Evolutionary conservation across 345 rosid genomes (phyloP), one percentile per base, ranked within the genome.

Genomic region (Citrus australasica): DNA sequence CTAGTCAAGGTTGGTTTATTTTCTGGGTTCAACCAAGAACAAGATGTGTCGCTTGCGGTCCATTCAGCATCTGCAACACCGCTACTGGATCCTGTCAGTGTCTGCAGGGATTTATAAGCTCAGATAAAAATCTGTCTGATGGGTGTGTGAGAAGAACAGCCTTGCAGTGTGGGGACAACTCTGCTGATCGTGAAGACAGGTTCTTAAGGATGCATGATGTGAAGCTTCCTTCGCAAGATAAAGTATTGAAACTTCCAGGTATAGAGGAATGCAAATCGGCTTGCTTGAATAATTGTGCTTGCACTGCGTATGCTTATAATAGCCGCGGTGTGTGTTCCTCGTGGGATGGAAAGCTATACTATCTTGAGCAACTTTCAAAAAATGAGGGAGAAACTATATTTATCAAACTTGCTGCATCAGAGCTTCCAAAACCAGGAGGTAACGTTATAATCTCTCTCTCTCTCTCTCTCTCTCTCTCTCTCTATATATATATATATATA

Each of bases 221-320:
- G 37, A 35, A 5, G 37, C 37, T 5, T 35, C 37, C 37, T 35
- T 35, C 7, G 7, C 33, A 28, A 11, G 14, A 13, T 6, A 24
- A 7, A 9, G 24, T 6, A n/a, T 22, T 16, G 27, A 38, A 37
- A 3, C n/a, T 38, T 59, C 10, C 13, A 9, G 35, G 24, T 30
- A 42, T 8, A 40, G 35, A 28, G 48, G 38, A 61, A 56, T 79
- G 82, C 51, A 10, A 30, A 67, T 46, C 13, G 8, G 67, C 59
- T 38, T 79, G 81, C 77, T 66, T 73, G 66, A 73, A 56, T 55
- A 37, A 79, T 59, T 79, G 77, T 22, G 6, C 5, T 66, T 79
- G 81, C 67, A 79, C 25, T 37, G 81, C 77, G 1, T 79, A 79
- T 67, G 77, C 81, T 53, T 16, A 79, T n/a, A 56, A 73, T 66